A percentile compares a stretch with the other conserved stretches of the same genome.
These are phyloP conservation scores for Cucumis melo DNA, from an alignment of 306 rosid species.

Conservation along the genomic window DNA sequence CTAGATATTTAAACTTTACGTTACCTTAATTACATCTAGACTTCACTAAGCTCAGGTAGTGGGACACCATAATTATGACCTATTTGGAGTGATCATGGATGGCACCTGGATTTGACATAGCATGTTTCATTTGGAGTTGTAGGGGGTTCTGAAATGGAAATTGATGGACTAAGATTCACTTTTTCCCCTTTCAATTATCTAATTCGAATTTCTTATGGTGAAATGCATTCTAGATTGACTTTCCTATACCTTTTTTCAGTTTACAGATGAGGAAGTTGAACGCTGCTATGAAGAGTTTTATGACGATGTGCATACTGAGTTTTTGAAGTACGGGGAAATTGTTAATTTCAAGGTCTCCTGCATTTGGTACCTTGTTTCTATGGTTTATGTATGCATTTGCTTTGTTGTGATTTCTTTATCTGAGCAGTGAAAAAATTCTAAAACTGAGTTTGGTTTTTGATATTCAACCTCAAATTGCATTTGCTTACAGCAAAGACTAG, in stretches of 20 bases:
- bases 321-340: constrained; percentile 86
- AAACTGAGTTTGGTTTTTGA: background rate
- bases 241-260: constrained; percentile 34
- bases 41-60: constrained; percentile 8
- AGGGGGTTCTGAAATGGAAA: constrained; percentile 3
- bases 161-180: background rate
- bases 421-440: background rate
- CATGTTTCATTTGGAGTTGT: constrained; percentile 10
- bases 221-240: constrained; percentile 18
- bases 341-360: constrained; percentile 81
- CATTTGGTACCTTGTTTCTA: constrained; percentile 4
- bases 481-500: background rate
- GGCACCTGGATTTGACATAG: constrained; percentile 5
- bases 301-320: constrained; percentile 97
- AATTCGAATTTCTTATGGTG: constrained; percentile 3
- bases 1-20: background rate
- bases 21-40: constrained; percentile 6
- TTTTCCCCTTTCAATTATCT: constrained; percentile 10
- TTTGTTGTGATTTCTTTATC: background rate
- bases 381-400: background rate
- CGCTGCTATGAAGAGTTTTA: constrained; percentile 75
- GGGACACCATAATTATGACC: background rate
- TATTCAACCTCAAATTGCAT: background rate
- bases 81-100: constrained; percentile 4
- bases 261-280: constrained; percentile 83